Conservation (phyloP, 2,329 filamentous ascomycete species). For the Beauveria medogensis region DNA sequence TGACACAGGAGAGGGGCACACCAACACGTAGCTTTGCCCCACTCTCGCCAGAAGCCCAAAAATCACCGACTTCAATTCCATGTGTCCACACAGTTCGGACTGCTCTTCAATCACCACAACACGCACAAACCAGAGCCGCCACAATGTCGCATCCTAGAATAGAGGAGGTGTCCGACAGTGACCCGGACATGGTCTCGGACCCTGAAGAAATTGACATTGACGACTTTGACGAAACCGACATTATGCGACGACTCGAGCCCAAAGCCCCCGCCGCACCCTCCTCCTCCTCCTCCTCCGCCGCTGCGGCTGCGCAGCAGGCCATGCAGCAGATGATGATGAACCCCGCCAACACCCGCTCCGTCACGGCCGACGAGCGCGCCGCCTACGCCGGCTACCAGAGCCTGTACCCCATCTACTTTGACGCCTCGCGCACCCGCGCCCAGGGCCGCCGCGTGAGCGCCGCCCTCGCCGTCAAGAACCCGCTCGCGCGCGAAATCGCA, state of each 20-base stretch:
- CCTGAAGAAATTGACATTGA: slow-evolving; percentile 80
- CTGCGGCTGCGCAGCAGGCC: slow-evolving; percentile 19
- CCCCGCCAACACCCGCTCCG: slow-evolving; percentile 18
- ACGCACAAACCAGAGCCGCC: slow-evolving; percentile 9
- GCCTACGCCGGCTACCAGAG: slow-evolving; percentile 73
- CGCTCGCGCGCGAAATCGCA: slow-evolving; percentile 81
- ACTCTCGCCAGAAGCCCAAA: slow-evolving; percentile 4
- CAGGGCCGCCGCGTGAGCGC: slow-evolving; percentile 73
- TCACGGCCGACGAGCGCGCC: slow-evolving; percentile 38
- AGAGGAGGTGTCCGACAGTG: slow-evolving; percentile 85
- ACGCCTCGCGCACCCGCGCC: slow-evolving; percentile 62
- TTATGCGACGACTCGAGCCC: slow-evolving; percentile 38
- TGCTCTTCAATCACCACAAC: neutral
- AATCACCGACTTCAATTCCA: slow-evolving; percentile 8
- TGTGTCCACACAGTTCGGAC: neutral
- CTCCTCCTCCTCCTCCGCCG: slow-evolving; percentile 16
- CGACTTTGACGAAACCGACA: slow-evolving; percentile 51
- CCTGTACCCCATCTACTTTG: slow-evolving; percentile 95
- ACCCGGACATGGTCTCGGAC: slow-evolving; percentile 60
- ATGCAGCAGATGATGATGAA: slow-evolving; percentile 18
- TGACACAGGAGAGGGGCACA: neutral
- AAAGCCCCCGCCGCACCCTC: slow-evolving; percentile 22
- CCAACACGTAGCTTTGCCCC: neutral
- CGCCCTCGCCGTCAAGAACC: slow-evolving; percentile 69
- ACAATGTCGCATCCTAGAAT: slow-evolving; percentile 78